Base-by-base conservation (phyloP, 2,329 filamentous ascomycete genomes). In the Aureobasidium sp. region DNA sequence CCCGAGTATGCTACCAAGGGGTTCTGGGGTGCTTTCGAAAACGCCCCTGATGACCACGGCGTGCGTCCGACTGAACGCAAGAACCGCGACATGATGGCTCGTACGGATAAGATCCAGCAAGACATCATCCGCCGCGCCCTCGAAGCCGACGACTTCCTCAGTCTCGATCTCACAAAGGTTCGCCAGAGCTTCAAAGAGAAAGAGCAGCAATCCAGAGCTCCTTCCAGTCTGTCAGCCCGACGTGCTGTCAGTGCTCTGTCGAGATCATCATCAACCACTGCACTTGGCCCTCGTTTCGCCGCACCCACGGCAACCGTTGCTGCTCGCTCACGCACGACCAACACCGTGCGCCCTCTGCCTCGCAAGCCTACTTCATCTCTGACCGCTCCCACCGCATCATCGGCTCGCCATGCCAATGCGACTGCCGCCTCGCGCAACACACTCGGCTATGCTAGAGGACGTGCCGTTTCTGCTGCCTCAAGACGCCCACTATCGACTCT, bases 361-460 rank as follows among this genome's bases (percentile, higher is more conserved):
- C 55, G 70, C 74, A n/a, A 67, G 0, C 61, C 72, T 7, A 69
- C 67, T 6, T 66, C 74, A 3, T 61, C 63, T 5, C 74, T 78
- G n/a, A 69, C 73, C 10, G 37, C 53, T 13, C 25, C 51, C 11
- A 57, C 49, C 31, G 47, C 61, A 31, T 54, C 55, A 13, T 40
- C 47, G 6, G 15, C 38, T 21, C 82, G 84, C 49, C 82, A 84
- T 64, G 80, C 80, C 9, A 78, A 81, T 11, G 86, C 87, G 1
- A 80, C 83, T 23, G 83, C 82, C 6, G 85, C 84, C 6, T 95
- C 91, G 1, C 84, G 86, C 64, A 92, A 84, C 60, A 96, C 91
- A 0, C 81, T 96, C 43, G 92, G 92, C 17, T 96, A 95, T 70
- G 89, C 83, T 60, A 90, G 88, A 71, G 91, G 92, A 35, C 83